A percentile compares a stretch with the other conserved stretches of the same genome.
Evolutionary conservation across 805 yeast species (phyloP).

Genomic region (Ogataea zsoltii): DNA sequence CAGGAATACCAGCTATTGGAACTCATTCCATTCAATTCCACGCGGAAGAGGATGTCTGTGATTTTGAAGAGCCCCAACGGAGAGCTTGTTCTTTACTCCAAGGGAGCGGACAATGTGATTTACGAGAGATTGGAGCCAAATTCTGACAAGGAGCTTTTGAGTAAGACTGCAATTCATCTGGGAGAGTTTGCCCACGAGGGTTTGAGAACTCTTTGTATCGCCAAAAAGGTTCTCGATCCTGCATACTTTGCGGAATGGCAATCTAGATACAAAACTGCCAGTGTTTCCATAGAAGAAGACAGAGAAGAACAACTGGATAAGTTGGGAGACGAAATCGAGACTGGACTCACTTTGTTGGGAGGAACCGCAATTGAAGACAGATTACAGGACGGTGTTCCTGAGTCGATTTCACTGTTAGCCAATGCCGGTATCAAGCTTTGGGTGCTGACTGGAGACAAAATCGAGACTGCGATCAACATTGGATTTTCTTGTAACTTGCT

Average conservation of each 20-base stretch:
- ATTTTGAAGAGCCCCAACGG: slow-evolving; percentile 48
- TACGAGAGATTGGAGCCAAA: slow-evolving; percentile 42
- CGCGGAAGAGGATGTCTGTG: slow-evolving; percentile 79
- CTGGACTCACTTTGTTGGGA: slow-evolving; percentile 57
- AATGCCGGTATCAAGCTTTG: slow-evolving; percentile 78
- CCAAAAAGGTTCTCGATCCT: slow-evolving; percentile 51
- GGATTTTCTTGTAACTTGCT: slow-evolving; percentile 77
- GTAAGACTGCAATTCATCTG: slow-evolving; percentile 60
- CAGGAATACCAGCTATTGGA: slow-evolving; percentile 51
- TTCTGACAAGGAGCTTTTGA: slow-evolving; percentile 46
- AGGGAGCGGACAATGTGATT: slow-evolving; percentile 80
- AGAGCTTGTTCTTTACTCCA: slow-evolving; percentile 50
- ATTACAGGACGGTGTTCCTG: slow-evolving; percentile 77
- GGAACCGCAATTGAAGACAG: slow-evolving; percentile 84
- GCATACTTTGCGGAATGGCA: slow-evolving; percentile 55
- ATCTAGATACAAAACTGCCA: slow-evolving; percentile 55
- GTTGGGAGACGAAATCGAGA: slow-evolving; percentile 61
- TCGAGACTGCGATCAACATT: slow-evolving; percentile 82
- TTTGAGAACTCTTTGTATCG: slow-evolving; percentile 72
- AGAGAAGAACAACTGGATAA: slow-evolving; percentile 58
- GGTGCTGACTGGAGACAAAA: slow-evolving; percentile 82
- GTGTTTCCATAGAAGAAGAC: slow-evolving; percentile 50
- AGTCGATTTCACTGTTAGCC: slow-evolving; percentile 62
- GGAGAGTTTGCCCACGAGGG: slow-evolving; percentile 78
- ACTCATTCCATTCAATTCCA: slow-evolving; percentile 64